These are phyloP conservation scores for Erigeron canadensis DNA, from an alignment of 129 eudicot species.

Conservation along the genomic window DNA sequence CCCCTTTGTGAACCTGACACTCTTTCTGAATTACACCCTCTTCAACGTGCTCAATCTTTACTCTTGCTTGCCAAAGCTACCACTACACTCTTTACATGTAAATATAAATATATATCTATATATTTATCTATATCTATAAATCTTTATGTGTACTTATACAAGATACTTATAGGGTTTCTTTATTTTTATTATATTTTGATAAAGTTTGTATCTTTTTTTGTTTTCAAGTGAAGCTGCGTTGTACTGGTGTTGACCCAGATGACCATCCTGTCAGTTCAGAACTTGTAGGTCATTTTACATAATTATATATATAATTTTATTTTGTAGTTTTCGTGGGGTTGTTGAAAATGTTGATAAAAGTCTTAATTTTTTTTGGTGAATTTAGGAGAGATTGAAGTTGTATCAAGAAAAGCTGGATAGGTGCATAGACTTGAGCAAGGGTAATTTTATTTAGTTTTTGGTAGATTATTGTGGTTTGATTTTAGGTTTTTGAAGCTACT, in stretches of 20 bases:
- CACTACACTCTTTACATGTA: constrained; percentile 63
- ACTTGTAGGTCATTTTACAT: constrained; percentile 44
- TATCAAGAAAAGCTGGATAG: constrained; percentile 77
- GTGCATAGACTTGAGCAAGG: constrained; percentile 63
- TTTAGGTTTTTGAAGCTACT: neutral
- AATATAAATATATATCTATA: constrained; percentile 1
- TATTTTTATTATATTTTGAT: neutral
- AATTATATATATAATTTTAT: neutral
- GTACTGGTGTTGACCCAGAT: constrained; percentile 81
- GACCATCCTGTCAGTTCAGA: constrained; percentile 86
- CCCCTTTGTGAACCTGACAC: constrained; percentile 50
- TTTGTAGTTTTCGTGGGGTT: neutral
- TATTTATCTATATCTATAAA: neutral
- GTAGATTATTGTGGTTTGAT: neutral
- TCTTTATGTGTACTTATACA: neutral
- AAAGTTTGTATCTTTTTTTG: neutral
- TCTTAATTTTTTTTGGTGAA: neutral
- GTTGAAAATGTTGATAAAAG: neutral
- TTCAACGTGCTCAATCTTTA: constrained; percentile 70
- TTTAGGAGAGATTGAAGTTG: constrained; percentile 79
- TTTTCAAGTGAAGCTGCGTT: constrained; percentile 74
- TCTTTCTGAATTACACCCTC: constrained; percentile 58
- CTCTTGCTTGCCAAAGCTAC: constrained; percentile 72
- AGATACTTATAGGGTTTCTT: neutral
- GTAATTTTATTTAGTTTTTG: constrained; percentile 35